Evolutionary conservation across 208 protist species (phyloP).

Genomic region (Wallacemonas sp.): DNA sequence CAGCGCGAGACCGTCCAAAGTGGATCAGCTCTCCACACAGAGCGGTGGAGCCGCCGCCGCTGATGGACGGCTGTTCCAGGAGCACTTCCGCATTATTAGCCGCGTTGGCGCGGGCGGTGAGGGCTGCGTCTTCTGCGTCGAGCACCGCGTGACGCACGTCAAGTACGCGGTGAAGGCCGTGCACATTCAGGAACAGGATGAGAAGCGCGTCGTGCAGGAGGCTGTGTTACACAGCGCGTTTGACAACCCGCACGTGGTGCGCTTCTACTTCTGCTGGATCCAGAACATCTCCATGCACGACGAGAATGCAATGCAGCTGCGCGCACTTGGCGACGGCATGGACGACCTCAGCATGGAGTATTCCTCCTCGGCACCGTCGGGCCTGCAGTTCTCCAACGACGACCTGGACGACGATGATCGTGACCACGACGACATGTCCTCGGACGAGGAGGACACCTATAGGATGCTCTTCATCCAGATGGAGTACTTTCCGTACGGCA

Average conservation of each 20-base stretch:
- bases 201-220: conserved; percentile 65
- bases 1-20: too few species aligned
- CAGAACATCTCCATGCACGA: conserved; percentile 52
- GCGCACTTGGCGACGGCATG: conserved; percentile 49
- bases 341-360: conserved; percentile 37
- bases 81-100: conserved; percentile 69
- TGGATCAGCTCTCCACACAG: too few species aligned
- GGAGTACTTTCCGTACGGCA: conserved; percentile 82
- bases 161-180: conserved; percentile 85
- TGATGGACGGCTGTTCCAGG: conserved; percentile 66
- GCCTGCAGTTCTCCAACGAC: not conserved
- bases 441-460: conserved; percentile 23
- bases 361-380: conserved; percentile 15
- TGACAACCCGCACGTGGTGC: conserved; percentile 79
- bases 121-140: conserved; percentile 79
- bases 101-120: conserved; percentile 78
- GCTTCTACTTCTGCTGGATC: conserved; percentile 88
- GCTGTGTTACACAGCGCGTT: conserved; percentile 83
- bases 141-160: conserved; percentile 68
- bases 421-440: conserved; percentile 4
- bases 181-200: conserved; percentile 57
- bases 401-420: conserved; percentile 7
- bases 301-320: conserved; percentile 51
- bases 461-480: conserved; percentile 87
- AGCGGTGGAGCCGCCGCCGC: not conserved